Conservation (phyloP, 2,329 filamentous ascomycete genomes). For the Colletotrichum eleusines region DNA sequence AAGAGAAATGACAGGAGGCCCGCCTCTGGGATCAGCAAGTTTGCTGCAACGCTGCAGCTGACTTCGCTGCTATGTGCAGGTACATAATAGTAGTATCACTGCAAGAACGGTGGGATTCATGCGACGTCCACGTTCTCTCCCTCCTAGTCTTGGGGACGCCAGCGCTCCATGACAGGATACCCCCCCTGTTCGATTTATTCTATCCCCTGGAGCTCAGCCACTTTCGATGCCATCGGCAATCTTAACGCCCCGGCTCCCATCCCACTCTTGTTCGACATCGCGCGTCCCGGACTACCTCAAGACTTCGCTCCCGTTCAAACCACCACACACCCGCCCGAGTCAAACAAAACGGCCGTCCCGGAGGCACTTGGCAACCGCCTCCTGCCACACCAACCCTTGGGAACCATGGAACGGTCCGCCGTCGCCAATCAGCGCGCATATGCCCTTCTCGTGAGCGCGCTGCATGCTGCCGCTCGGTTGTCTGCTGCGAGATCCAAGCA, state of each 20-base stretch:
- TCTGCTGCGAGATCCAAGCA: slow-evolving; percentile 30
- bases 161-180: slow-evolving; percentile 15
- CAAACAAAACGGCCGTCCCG: slow-evolving; percentile 18
- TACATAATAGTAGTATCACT: no score
- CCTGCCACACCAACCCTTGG: slow-evolving; percentile 13
- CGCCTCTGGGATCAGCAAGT: slow-evolving; percentile 29
- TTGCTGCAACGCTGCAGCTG: slow-evolving; percentile 31
- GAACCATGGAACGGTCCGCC: background rate
- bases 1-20: slow-evolving; percentile 24
- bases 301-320: slow-evolving; percentile 5
- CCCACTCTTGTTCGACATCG: slow-evolving; percentile 10
- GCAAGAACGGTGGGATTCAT: slow-evolving; percentile 24
- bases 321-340: slow-evolving; percentile 16
- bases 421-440: slow-evolving; percentile 20
- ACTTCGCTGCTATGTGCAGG: slow-evolving; percentile 21
- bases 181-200: background rate
- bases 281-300: background rate
- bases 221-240: slow-evolving; percentile 5
- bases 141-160: slow-evolving; percentile 5
- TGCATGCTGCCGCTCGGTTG: slow-evolving; percentile 16
- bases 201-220: background rate
- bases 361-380: slow-evolving; percentile 18
- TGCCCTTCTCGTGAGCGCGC: slow-evolving; percentile 1
- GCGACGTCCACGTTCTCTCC: slow-evolving; percentile 7
- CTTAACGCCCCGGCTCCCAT: background rate